A percentile compares a stretch with the other conserved stretches of the same genome.
These are phyloP conservation scores for Parascedosporium putredinis DNA, from an alignment of 2,329 filamentous ascomycete species.

Conservation along the genomic window DNA sequence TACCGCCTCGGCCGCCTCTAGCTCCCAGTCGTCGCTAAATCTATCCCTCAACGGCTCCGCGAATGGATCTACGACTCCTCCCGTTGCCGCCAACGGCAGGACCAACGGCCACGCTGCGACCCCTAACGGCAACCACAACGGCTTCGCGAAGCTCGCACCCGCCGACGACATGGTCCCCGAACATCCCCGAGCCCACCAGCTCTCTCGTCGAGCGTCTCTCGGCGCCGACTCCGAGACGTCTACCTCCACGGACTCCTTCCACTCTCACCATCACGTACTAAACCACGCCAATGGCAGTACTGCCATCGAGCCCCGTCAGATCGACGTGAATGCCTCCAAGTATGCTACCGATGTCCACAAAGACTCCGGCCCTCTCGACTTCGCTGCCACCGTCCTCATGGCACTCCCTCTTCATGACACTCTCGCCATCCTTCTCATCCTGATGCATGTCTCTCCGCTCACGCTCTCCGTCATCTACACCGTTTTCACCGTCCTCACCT, in stretches of 20 bases:
- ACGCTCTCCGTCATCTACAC: constrained; percentile 83
- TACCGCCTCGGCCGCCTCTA: constrained; percentile 11
- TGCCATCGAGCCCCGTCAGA: constrained; percentile 40
- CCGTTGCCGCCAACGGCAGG: constrained; percentile 19
- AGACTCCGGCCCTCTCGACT: constrained; percentile 61
- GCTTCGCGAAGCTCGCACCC: constrained; percentile 1
- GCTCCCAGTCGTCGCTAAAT: constrained; percentile 12
- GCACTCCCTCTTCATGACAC: constrained; percentile 90
- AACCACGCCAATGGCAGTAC: constrained; percentile 24
- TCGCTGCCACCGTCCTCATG: constrained; percentile 76
- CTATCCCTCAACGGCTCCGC: constrained; percentile 11
- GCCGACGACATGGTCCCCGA: constrained; percentile 11
- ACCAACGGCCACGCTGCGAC: constrained; percentile 19
- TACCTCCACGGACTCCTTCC: constrained; percentile 41
- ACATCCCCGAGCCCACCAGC: constrained; percentile 8
- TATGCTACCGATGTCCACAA: constrained; percentile 57
- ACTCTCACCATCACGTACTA: constrained; percentile 22
- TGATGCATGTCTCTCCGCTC: constrained; percentile 84
- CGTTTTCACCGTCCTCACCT: constrained; percentile 85
- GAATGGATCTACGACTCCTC: constrained; percentile 10
- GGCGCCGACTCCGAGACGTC: constrained; percentile 41
- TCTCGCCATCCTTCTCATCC: constrained; percentile 89
- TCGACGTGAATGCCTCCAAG: constrained; percentile 61
- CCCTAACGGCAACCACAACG: constrained; percentile 7
- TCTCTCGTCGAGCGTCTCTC: constrained; percentile 27